These are phyloP conservation scores for Borealophlyctis nickersoniae DNA, from an alignment of 192 early-diverging fungal species.

Conservation along the genomic window DNA sequence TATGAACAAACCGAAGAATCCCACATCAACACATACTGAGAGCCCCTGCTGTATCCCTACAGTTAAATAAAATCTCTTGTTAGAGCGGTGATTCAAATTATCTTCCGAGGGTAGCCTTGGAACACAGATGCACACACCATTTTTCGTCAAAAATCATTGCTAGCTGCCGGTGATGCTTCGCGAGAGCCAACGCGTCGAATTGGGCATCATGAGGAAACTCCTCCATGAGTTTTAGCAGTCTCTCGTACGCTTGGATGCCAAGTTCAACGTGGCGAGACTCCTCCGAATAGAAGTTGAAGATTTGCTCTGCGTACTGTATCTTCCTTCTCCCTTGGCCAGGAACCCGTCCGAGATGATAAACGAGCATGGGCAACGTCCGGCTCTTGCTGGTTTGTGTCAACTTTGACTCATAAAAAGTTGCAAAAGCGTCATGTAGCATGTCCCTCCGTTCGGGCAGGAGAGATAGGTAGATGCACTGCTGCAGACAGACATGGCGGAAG, in stretches of 20 bases:
- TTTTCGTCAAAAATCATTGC: neutral
- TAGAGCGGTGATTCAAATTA: neutral
- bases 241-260: neutral
- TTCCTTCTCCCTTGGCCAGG: neutral
- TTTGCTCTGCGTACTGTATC: neutral
- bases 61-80: neutral
- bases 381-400: neutral
- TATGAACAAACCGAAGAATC: no score
- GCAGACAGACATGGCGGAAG: neutral
- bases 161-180: neutral
- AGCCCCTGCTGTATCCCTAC: neutral
- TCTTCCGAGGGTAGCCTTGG: neutral
- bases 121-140: neutral
- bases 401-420: neutral
- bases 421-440: neutral
- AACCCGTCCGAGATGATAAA: neutral
- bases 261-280: neutral
- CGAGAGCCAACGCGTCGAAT: neutral
- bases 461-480: neutral
- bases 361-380: neutral
- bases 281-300: neutral
- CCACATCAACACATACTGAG: no score
- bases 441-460: neutral
- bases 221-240: neutral
- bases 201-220: neutral